Base-by-base conservation (phyloP, 176 grass and related monocot species). In the Coix lacrymajobi region DNA sequence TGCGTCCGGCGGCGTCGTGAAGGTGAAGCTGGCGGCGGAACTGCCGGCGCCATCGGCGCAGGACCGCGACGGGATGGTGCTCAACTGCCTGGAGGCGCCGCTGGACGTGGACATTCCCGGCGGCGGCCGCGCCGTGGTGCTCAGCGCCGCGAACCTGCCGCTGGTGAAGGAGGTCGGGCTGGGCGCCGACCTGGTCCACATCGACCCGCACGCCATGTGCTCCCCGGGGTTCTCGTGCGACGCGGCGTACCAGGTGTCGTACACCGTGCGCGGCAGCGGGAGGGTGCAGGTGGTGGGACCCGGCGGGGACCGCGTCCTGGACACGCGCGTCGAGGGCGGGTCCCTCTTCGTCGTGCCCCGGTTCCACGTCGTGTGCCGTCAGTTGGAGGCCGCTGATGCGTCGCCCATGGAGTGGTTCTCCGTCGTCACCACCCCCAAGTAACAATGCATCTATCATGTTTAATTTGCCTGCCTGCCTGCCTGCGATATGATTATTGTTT, bases 171-270 rank as follows among this genome's bases (percentile, higher is more conserved):
- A 87, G 70, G 89, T 91, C 15, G 81, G 92, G 0, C 85, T 94
- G 0, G 92, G 92, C 6, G 92, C 92, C 3, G 92, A 94, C 62
- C 82, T 94, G 4, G 92, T 94, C 7, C 87, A 89, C 66, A 79
- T 94, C 17, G 31, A 87, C 25, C 84, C 76, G 14, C 89, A 77
- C 68, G 81, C 92, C 77, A 94, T 91, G 92, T 94, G 89, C 84
- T 94, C 89, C n/a, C 89, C 92, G 5, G 89, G 92, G 0, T 94
- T 91, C 81, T 94, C 92, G 0, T 91, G 92, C 22, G 92, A 94
- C 69, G 91, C 92, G 0, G 89, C 89, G 0, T 94, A 81, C 85
- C 92, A 94, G 84, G 92, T 94, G 10, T 89, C 89, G 5, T 94
- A 91, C 34, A 66, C 91, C 11, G 84, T 94, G 4, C 83, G 85